phyloP scores from a whole-genome alignment of 805 yeast species.

The Monosporozyma servazzii region DNA sequence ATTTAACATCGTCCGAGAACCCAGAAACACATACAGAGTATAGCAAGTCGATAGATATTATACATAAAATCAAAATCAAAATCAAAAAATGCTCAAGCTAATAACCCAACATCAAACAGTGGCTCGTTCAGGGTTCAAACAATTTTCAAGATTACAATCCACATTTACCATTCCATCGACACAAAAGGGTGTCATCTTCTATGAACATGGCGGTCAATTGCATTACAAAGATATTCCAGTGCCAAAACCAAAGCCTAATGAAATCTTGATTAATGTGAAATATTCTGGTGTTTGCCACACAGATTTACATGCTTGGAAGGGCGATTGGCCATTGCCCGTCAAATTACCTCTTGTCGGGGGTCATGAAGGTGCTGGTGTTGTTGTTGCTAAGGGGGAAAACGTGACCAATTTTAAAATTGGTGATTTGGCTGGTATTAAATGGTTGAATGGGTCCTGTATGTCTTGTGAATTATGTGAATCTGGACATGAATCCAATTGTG shows the following conservation, averaged over 20 bases:
- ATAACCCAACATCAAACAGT: slow-evolving; percentile 3
- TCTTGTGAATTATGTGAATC: slow-evolving; percentile 49
- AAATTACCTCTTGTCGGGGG: slow-evolving; percentile 58
- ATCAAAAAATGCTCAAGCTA: slow-evolving; percentile 11
- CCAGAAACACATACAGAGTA: too few relatives aligned
- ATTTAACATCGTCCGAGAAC: too few relatives aligned
- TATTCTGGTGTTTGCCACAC: slow-evolving; percentile 63
- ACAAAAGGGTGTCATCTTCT: slow-evolving; percentile 46
- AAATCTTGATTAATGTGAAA: slow-evolving; percentile 47
- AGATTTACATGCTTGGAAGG: slow-evolving; percentile 59
- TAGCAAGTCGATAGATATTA: neutral
- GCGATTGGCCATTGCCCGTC: slow-evolving; percentile 53
- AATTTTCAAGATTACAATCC: slow-evolving; percentile 18
- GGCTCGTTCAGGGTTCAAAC: neutral
- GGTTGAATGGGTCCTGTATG: slow-evolving; percentile 57
- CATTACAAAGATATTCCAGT: slow-evolving; percentile 46
- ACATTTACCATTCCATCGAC: slow-evolving; percentile 34
- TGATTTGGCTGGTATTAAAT: slow-evolving; percentile 54
- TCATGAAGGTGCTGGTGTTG: slow-evolving; percentile 62
- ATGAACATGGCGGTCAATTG: slow-evolving; percentile 41
- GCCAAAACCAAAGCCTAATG: slow-evolving; percentile 49
- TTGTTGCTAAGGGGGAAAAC: slow-evolving; percentile 48
- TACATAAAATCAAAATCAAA: neutral
- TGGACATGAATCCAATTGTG: slow-evolving; percentile 46
- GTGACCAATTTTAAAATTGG: slow-evolving; percentile 50